These are phyloP conservation scores for Lumnitzera littorea DNA, from an alignment of 345 rosid species.

Conservation along the genomic window DNA sequence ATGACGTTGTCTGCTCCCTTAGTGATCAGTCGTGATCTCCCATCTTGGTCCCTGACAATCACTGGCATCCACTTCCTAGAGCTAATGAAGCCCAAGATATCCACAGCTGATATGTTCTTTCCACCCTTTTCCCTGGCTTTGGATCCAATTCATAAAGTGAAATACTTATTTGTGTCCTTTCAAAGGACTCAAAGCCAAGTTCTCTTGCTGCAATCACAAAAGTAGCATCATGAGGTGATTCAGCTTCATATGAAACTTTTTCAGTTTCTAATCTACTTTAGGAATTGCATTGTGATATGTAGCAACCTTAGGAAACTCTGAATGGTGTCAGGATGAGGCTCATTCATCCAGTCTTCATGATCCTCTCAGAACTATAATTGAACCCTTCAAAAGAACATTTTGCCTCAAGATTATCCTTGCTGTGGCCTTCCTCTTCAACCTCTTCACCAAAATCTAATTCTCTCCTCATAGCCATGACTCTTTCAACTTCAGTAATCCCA, in stretches of 20 bases:
- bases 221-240: neutral
- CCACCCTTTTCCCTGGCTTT: neutral
- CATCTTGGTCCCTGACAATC: too few species aligned
- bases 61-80: too few species aligned
- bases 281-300: too few species aligned
- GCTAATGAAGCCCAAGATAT: too few species aligned
- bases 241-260: slow-evolving; percentile 1
- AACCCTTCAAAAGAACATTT: neutral
- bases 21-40: too few species aligned
- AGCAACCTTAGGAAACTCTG: neutral
- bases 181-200: neutral
- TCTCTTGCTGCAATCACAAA: neutral
- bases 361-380: neutral
- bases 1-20: too few species aligned
- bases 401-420: neutral
- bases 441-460: neutral
- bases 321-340: too few species aligned
- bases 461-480: neutral
- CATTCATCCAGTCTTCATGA: neutral
- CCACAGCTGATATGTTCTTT: too few species aligned
- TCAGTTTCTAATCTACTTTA: neutral
- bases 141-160: neutral
- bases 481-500: neutral
- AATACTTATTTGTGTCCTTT: neutral
- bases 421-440: neutral